phyloP scores from a whole-genome alignment of 495 filamentous ascomycete species.

The Letharia lupina region DNA sequence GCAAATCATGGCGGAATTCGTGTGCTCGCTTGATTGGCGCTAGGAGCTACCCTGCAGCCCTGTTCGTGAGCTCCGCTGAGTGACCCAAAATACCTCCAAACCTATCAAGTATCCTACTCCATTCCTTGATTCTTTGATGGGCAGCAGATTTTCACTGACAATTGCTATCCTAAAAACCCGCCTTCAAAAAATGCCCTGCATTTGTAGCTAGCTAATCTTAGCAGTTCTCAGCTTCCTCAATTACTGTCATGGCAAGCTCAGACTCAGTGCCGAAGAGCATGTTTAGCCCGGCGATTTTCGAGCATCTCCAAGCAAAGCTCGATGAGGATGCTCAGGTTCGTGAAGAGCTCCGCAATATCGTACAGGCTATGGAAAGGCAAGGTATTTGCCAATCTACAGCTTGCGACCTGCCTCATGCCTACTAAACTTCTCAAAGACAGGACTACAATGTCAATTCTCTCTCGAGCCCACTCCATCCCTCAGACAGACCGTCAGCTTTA shows the following conservation, averaged over 20 bases:
- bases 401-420: not conserved
- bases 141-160: not conserved
- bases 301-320: constrained; percentile 77
- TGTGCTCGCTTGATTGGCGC: not conserved
- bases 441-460: constrained; percentile 68
- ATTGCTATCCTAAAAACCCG: not conserved
- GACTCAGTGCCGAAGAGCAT: constrained; percentile 27
- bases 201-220: not conserved
- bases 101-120: not conserved
- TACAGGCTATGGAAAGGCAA: constrained; percentile 67
- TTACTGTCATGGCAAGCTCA: constrained; percentile 11
- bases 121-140: not conserved
- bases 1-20: constrained; percentile 16
- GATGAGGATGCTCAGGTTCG: constrained; percentile 76
- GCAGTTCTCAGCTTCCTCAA: not conserved
- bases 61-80: not conserved
- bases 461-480: constrained; percentile 82
- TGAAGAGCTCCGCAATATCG: constrained; percentile 72
- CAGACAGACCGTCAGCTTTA: constrained; percentile 57
- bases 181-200: not conserved
- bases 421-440: constrained; percentile 35
- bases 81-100: not conserved
- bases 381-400: constrained; percentile 33
- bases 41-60: not conserved
- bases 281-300: constrained; percentile 79